phyloP scores from a whole-genome alignment of 2,329 filamentous ascomycete species.

The Trichoderma sp. region DNA sequence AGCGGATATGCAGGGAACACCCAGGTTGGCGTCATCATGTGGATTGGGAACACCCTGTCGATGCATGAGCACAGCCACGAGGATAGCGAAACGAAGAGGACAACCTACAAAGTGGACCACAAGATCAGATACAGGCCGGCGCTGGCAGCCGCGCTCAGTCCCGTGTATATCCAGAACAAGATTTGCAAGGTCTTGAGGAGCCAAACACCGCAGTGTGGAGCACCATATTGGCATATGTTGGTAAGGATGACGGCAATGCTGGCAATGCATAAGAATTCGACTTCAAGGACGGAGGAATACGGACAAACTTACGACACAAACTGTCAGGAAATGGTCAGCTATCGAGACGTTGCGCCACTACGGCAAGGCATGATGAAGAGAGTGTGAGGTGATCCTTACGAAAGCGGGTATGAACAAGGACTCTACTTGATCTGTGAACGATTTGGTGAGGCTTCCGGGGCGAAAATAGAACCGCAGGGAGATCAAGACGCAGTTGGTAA shows the following conservation, averaged over 20 bases:
- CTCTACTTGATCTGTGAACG: slow-evolving; percentile 76
- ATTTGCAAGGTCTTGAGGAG: slow-evolving; percentile 61
- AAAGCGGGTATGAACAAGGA: slow-evolving; percentile 74
- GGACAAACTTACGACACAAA: slow-evolving; percentile 47
- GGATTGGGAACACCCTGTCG: slow-evolving; percentile 62
- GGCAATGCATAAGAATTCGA: slow-evolving; percentile 31
- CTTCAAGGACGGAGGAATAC: background rate
- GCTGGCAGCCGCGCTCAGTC: slow-evolving; percentile 67
- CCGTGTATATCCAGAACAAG: slow-evolving; percentile 74
- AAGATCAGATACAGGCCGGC: slow-evolving; percentile 74
- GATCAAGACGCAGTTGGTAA: slow-evolving; percentile 65
- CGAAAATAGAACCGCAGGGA: slow-evolving; percentile 68
- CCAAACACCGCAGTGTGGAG: slow-evolving; percentile 64
- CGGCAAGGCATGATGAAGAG: background rate
- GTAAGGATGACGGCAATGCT: slow-evolving; percentile 72
- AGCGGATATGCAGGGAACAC: slow-evolving; percentile 85
- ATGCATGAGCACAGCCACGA: background rate
- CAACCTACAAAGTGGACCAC: slow-evolving; percentile 60
- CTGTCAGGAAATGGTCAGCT: slow-evolving; percentile 34
- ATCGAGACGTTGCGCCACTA: background rate
- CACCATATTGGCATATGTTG: slow-evolving; percentile 76
- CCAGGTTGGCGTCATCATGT: slow-evolving; percentile 85
- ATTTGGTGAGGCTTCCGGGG: slow-evolving; percentile 69
- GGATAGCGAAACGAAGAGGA: background rate
- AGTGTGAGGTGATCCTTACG: slow-evolving; percentile 39